Evolutionary conservation across 192 early-diverging fungal genomes (phyloP).

Genomic region (Backusella psychrophila): DNA sequence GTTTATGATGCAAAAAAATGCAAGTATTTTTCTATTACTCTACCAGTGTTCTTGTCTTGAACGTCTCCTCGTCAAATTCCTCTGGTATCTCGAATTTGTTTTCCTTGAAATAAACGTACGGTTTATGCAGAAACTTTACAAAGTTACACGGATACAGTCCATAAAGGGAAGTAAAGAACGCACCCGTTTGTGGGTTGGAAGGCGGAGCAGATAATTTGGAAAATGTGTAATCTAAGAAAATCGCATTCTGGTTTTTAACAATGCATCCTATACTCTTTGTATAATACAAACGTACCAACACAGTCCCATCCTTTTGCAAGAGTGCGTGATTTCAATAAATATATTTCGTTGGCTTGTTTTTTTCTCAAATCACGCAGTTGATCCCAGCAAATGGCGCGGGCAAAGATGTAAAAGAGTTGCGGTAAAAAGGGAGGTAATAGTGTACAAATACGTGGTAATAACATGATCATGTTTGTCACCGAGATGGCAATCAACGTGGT

Average conservation of each 20-base stretch:
- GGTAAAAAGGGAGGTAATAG: constrained; percentile 42
- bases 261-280: no score
- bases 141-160: constrained; percentile 58
- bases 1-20: not conserved
- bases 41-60: constrained; percentile 39
- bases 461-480: constrained; percentile 52
- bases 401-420: constrained; percentile 47
- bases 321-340: not conserved
- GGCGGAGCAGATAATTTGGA: constrained; percentile 44
- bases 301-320: constrained; percentile 36
- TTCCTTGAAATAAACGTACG: constrained; percentile 34
- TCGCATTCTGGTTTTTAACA: no score
- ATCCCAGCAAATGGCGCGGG: constrained; percentile 54
- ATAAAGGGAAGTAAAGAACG: constrained; percentile 55
- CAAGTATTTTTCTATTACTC: not conserved
- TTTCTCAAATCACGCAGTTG: constrained; percentile 41
- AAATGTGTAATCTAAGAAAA: constrained; percentile 35
- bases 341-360: constrained; percentile 23
- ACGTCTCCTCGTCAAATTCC: constrained; percentile 41
- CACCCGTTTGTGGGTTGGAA: constrained; percentile 47
- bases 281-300: constrained; percentile 31
- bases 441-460: constrained; percentile 50
- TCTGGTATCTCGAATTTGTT: constrained; percentile 30
- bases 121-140: constrained; percentile 46
- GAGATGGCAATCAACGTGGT: constrained; percentile 50